Conservation (phyloP, 2,329 filamentous ascomycete species). For the Fusarium sp. region DNA sequence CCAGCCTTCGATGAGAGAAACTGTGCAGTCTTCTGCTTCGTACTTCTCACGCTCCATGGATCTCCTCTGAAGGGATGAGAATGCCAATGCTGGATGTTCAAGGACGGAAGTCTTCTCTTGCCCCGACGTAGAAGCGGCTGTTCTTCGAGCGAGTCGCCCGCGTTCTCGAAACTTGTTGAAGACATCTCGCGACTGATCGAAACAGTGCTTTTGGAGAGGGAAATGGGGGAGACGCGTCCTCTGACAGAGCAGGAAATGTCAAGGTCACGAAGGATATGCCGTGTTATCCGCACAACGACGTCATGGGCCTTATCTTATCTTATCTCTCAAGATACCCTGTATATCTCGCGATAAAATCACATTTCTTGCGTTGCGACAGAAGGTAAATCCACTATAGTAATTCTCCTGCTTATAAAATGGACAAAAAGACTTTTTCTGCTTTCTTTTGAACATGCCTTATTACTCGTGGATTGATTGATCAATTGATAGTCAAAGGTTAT, state of each 20-base stretch:
- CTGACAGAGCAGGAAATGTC: accelerated
- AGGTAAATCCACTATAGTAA: accelerated
- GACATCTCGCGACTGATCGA: background rate
- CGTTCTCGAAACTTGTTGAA: accelerated
- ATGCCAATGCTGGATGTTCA: constrained; percentile 17
- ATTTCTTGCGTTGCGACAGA: accelerated
- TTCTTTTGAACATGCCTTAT: background rate
- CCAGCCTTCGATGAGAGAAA: constrained; percentile 4
- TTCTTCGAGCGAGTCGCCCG: background rate
- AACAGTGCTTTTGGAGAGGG: accelerated
- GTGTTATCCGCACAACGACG: background rate
- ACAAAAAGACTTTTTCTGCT: accelerated
- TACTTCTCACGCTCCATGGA: background rate
- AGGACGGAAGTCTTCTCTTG: background rate
- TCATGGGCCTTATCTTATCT: background rate
- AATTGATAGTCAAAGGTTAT: background rate
- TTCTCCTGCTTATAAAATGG: too few relatives aligned
- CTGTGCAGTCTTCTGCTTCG: background rate
- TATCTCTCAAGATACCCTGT: background rate
- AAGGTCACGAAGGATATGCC: background rate
- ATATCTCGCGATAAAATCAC: background rate
- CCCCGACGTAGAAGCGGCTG: background rate
- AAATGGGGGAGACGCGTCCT: accelerated
- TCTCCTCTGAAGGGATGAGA: background rate
- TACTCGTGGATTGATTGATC: background rate